phyloP scores from a whole-genome alignment of 108 stramenopile genomes.

The Phaeodactylum tricornutum region DNA sequence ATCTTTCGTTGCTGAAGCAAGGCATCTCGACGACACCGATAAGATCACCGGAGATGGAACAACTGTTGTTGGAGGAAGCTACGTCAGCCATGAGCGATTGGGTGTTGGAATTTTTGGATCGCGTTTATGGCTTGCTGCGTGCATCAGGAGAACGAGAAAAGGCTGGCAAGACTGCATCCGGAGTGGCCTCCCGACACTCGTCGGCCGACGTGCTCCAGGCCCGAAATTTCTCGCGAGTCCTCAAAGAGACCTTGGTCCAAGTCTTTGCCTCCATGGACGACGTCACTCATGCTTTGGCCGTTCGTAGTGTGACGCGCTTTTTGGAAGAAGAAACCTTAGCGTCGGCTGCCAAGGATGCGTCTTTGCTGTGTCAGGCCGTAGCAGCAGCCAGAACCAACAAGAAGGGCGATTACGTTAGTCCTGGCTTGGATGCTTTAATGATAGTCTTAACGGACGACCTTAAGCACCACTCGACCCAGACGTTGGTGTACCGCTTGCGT shows the following conservation, averaged over 20 bases:
- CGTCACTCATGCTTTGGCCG: slow-evolving; percentile 40
- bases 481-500: slow-evolving; percentile 62
- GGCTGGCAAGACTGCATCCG: slow-evolving; percentile 52
- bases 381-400: slow-evolving; percentile 30
- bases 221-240: slow-evolving; percentile 65
- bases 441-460: slow-evolving; percentile 58
- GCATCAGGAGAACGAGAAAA: slow-evolving; percentile 81
- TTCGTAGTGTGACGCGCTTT: slow-evolving; percentile 54
- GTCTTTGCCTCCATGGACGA: slow-evolving; percentile 76
- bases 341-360: slow-evolving; percentile 68
- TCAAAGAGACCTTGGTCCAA: slow-evolving; percentile 67
- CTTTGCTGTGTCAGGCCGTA: slow-evolving; percentile 65
- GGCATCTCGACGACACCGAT: slow-evolving; percentile 16
- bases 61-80: slow-evolving; percentile 49
- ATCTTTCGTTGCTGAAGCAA: slow-evolving; percentile 47
- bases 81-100: slow-evolving; percentile 66
- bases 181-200: slow-evolving; percentile 59
- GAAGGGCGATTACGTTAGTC: slow-evolving; percentile 23
- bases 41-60: background rate
- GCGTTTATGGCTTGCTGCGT: slow-evolving; percentile 68
- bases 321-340: slow-evolving; percentile 67
- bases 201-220: slow-evolving; percentile 66
- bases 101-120: slow-evolving; percentile 69
- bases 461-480: slow-evolving; percentile 55
- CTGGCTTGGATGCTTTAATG: slow-evolving; percentile 67